A percentile compares a stretch with the other conserved stretches of the same genome.
phyloP scores from a whole-genome alignment of 352 stramenopile species.

The Pythium sp. region DNA sequence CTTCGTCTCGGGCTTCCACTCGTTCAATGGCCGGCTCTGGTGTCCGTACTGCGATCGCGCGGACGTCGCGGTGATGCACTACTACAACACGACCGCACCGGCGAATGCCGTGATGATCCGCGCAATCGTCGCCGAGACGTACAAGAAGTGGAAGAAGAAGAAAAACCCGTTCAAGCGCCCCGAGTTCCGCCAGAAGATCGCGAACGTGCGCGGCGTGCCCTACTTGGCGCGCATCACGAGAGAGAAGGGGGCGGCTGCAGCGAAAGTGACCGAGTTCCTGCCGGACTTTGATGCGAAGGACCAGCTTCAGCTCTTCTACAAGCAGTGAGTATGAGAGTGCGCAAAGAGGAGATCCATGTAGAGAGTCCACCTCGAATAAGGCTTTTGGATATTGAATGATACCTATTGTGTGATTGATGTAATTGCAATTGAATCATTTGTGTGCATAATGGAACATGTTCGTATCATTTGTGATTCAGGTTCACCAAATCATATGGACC shows the following conservation, averaged over 20 bases:
- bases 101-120: conserved; percentile 52
- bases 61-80: conserved; percentile 69
- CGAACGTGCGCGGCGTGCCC: conserved; percentile 60
- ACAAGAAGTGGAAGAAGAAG: conserved; percentile 75
- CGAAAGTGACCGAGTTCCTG: conserved; percentile 43
- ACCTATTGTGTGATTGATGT: no score
- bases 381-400: no score
- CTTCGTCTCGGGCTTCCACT: conserved; percentile 69
- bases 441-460: neutral
- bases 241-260: conserved; percentile 36
- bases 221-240: conserved; percentile 53
- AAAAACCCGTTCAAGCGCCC: conserved; percentile 65
- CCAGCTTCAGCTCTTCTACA: conserved; percentile 18
- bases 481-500: neutral
- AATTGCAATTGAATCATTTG: no score
- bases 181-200: conserved; percentile 56
- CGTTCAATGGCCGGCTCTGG: conserved; percentile 80
- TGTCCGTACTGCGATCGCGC: conserved; percentile 78
- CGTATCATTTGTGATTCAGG: neutral
- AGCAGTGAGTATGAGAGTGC: conserved; percentile 1
- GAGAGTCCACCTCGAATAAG: no score
- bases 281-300: conserved; percentile 35
- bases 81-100: conserved; percentile 71
- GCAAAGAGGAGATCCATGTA: neutral
- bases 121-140: conserved; percentile 48